Conservation (phyloP, 306 rosid genomes). For the Citrullus mucosospermus region DNA sequence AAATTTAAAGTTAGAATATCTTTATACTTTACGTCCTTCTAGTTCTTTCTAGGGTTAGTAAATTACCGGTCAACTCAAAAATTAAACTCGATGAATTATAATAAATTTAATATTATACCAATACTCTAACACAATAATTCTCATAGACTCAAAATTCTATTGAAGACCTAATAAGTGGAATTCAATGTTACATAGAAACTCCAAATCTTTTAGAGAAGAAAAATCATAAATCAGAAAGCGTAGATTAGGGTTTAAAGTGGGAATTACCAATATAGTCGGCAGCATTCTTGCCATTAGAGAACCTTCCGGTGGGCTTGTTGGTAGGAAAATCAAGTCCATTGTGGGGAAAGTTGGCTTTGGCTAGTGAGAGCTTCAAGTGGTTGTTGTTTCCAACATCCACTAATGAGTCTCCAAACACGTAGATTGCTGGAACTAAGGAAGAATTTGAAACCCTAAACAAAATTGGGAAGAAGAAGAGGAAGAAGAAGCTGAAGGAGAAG, state of each 20-base stretch:
- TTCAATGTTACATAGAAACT: too few relatives aligned
- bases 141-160: too few relatives aligned
- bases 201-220: too few relatives aligned
- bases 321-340: slow-evolving; percentile 60
- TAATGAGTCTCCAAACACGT: slow-evolving; percentile 30
- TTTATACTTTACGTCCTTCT: too few relatives aligned
- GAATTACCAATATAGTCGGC: slow-evolving; percentile 50
- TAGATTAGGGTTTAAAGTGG: background rate
- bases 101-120: too few relatives aligned
- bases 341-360: slow-evolving; percentile 47
- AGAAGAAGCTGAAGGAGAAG: background rate
- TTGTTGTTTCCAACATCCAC: slow-evolving; percentile 41
- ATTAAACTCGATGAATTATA: too few relatives aligned
- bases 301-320: slow-evolving; percentile 43
- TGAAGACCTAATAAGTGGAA: too few relatives aligned
- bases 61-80: too few relatives aligned
- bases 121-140: too few relatives aligned
- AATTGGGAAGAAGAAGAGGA: background rate
- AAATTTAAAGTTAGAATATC: too few relatives aligned
- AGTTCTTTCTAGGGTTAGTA: too few relatives aligned
- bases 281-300: slow-evolving; percentile 67
- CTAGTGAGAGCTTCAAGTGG: slow-evolving; percentile 13
- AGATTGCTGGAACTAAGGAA: slow-evolving; percentile 20
- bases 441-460: background rate
- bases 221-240: too few relatives aligned